A percentile compares a stretch with the other conserved stretches of the same genome.
Conservation (phyloP, 345 rosid species). For the Boechera retrofracta region DNA sequence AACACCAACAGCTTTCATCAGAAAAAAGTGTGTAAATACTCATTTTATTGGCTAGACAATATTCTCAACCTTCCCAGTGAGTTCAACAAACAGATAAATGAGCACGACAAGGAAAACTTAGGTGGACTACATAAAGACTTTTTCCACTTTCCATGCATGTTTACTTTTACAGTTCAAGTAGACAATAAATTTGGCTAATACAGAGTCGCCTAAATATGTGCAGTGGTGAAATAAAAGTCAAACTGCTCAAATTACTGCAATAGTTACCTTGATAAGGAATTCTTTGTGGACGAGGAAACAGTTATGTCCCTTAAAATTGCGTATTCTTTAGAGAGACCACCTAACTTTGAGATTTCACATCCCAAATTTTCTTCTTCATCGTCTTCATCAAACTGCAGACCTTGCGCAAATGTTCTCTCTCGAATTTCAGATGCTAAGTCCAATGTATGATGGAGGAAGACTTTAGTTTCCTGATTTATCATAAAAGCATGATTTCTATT, state of each 20-base stretch:
- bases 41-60: conserved; percentile 11
- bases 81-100: conserved; percentile 8
- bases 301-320: conserved; percentile 65
- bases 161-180: conserved; percentile 1
- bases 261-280: conserved; percentile 66
- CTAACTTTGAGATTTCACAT: conserved; percentile 55
- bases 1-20: conserved; percentile 6
- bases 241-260: conserved; percentile 7
- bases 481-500: conserved; percentile 49
- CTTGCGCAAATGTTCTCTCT: conserved; percentile 34
- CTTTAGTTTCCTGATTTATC: conserved; percentile 63
- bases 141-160: neutral
- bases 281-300: conserved; percentile 54
- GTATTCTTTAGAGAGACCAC: conserved; percentile 79
- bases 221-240: neutral
- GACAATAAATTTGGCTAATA: neutral
- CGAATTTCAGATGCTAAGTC: conserved; percentile 43
- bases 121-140: neutral
- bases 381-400: conserved; percentile 43
- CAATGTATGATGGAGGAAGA: conserved; percentile 50
- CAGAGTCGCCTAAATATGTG: neutral
- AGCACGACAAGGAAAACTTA: neutral
- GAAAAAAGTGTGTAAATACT: neutral
- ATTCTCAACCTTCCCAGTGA: conserved; percentile 15
- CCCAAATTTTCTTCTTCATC: conserved; percentile 36